These are phyloP conservation scores for Arthroderma sp. DNA, from an alignment of 2,329 filamentous ascomycete genomes.

Conservation along the genomic window DNA sequence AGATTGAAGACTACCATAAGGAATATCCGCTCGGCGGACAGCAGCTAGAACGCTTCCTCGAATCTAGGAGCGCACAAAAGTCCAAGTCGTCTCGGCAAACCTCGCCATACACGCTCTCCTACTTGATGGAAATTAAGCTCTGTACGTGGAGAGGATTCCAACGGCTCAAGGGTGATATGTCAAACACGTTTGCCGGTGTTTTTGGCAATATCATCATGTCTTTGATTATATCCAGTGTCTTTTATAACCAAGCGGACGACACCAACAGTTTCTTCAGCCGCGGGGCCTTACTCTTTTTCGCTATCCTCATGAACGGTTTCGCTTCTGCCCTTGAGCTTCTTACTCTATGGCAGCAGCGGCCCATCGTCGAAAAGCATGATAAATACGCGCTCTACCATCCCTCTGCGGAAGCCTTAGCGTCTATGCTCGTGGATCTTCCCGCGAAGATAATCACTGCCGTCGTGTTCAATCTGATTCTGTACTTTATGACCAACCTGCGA, in stretches of 20 bases:
- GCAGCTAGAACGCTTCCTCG: slow-evolving; percentile 8
- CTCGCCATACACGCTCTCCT: slow-evolving; percentile 75
- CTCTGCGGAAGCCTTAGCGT: slow-evolving; percentile 62
- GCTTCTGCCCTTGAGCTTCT: slow-evolving; percentile 66
- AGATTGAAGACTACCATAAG: slow-evolving; percentile 33
- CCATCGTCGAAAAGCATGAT: slow-evolving; percentile 81
- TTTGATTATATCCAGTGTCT: slow-evolving; percentile 66
- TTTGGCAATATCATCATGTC: slow-evolving; percentile 61
- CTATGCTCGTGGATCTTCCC: slow-evolving; percentile 72
- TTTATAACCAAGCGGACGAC: slow-evolving; percentile 57
- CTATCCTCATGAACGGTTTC: slow-evolving; percentile 75
- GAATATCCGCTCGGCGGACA: slow-evolving; percentile 26
- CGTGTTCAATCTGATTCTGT: slow-evolving; percentile 65
- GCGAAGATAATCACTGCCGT: slow-evolving; percentile 63
- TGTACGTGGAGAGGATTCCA: slow-evolving; percentile 72
- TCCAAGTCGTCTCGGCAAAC: slow-evolving; percentile 41
- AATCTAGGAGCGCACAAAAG: slow-evolving; percentile 30
- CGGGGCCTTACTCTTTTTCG: slow-evolving; percentile 74
- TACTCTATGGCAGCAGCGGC: slow-evolving; percentile 74
- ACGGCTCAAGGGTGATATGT: slow-evolving; percentile 63
- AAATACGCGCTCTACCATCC: slow-evolving; percentile 85
- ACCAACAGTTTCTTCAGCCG: slow-evolving; percentile 65
- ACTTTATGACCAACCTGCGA: slow-evolving; percentile 76
- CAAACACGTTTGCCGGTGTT: slow-evolving; percentile 53
- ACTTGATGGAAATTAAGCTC: slow-evolving; percentile 58